These are phyloP conservation scores for Huntiella moniliformis DNA, from an alignment of 2,329 filamentous ascomycete genomes.

Conservation along the genomic window DNA sequence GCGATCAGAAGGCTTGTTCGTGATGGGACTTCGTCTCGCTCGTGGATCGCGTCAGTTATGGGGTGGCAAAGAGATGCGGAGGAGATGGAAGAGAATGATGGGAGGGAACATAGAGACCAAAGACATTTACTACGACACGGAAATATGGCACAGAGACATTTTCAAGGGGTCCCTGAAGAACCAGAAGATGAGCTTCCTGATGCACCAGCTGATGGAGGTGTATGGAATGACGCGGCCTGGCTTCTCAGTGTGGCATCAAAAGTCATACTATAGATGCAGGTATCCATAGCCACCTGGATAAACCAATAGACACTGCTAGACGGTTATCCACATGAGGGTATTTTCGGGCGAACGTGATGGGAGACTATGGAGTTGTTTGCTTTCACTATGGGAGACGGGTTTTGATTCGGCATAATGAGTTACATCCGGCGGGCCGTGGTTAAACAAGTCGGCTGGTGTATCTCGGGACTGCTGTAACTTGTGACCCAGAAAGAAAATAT, in stretches of 20 bases:
- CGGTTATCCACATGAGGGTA: not conserved
- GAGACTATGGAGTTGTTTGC: not conserved
- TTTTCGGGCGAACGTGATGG: not conserved
- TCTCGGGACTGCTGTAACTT: too few relatives aligned
- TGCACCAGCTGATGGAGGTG: slow-evolving; percentile 34
- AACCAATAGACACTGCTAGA: not conserved
- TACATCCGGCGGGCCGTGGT: too few relatives aligned
- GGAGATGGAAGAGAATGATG: slow-evolving; percentile 20
- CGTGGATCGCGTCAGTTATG: slow-evolving; percentile 40
- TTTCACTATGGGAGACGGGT: not conserved
- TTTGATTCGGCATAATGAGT: not conserved
- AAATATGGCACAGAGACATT: slow-evolving; percentile 7
- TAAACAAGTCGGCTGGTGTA: too few relatives aligned
- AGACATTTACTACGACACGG: slow-evolving; percentile 8
- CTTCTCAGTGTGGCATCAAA: slow-evolving; percentile 45
- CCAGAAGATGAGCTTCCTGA: slow-evolving; percentile 29
- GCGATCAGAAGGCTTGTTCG: slow-evolving; percentile 37
- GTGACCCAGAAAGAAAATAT: too few relatives aligned
- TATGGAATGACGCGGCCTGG: slow-evolving; percentile 51
- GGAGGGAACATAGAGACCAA: slow-evolving; percentile 14
- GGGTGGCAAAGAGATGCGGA: slow-evolving; percentile 33
- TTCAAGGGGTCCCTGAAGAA: slow-evolving; percentile 16
- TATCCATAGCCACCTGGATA: not conserved
- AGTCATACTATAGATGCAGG: slow-evolving; percentile 30
- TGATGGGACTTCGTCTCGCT: slow-evolving; percentile 30